Evolutionary conservation across 1,139 yeast species (phyloP).

Genomic region (Saccharomyces hybrid): DNA sequence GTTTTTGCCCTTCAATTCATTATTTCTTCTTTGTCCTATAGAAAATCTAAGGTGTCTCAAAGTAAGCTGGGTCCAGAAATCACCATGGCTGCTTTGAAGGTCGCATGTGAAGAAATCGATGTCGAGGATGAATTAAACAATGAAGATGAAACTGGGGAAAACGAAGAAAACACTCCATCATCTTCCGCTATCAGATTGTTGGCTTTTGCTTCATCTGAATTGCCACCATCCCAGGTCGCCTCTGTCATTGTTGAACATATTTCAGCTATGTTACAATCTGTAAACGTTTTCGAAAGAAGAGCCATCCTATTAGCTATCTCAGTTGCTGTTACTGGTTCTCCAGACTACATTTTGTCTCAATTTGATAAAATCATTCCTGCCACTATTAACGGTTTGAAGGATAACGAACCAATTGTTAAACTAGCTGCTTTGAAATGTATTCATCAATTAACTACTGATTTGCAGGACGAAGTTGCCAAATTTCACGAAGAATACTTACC

Average conservation of each 20-base stretch:
- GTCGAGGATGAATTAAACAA: conserved; percentile 62
- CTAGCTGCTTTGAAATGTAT: conserved; percentile 83
- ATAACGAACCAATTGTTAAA: conserved; percentile 64
- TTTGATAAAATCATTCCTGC: conserved; percentile 66
- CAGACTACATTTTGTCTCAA: conserved; percentile 79
- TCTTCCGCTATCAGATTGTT: conserved; percentile 74
- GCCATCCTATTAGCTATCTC: conserved; percentile 81
- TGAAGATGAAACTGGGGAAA: conserved; percentile 85
- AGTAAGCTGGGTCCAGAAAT: conserved; percentile 76
- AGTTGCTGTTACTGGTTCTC: conserved; percentile 86
- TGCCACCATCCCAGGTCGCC: conserved; percentile 91
- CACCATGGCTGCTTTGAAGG: conserved; percentile 63
- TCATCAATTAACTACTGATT: conserved; percentile 69
- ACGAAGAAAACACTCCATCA: conserved; percentile 80
- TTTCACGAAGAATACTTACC: conserved; percentile 80
- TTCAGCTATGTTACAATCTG: conserved; percentile 54
- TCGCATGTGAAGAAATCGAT: conserved; percentile 77
- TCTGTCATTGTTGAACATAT: conserved; percentile 68
- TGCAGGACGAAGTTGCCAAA: conserved; percentile 77
- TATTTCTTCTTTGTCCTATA: conserved; percentile 64
- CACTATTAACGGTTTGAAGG: conserved; percentile 70
- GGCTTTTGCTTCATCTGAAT: conserved; percentile 67
- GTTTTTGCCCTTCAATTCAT: conserved; percentile 79
- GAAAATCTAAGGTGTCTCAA: conserved; percentile 57
- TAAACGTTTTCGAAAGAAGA: conserved; percentile 73